phyloP scores from a whole-genome alignment of 352 stramenopile species.

The Globisporangium nagaii region DNA sequence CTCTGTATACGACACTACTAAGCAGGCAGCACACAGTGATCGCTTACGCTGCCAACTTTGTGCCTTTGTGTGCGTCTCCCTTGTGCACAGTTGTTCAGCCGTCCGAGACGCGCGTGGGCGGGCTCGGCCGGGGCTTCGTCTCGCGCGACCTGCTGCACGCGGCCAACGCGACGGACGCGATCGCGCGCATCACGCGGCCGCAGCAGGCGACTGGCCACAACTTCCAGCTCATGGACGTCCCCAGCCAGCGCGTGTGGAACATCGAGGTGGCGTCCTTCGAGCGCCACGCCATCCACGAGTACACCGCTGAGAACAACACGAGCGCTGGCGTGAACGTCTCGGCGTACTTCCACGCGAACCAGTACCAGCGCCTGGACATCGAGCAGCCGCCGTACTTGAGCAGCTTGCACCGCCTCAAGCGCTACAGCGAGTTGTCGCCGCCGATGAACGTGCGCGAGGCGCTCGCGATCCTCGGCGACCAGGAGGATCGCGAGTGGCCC shows the following conservation, averaged over 20 bases:
- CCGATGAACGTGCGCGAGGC: slow-evolving; percentile 37
- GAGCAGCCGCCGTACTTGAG: slow-evolving; percentile 58
- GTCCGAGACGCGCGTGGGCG: slow-evolving; percentile 45
- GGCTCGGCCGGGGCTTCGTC: slow-evolving; percentile 63
- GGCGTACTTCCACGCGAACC: slow-evolving; percentile 67
- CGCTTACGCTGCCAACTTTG: neutral
- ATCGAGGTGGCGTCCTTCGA: slow-evolving; percentile 64
- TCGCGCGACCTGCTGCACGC: slow-evolving; percentile 54
- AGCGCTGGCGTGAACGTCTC: slow-evolving; percentile 12
- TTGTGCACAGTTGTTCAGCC: slow-evolving; percentile 50
- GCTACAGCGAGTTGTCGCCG: slow-evolving; percentile 43
- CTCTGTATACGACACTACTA: neutral
- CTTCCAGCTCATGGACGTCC: slow-evolving; percentile 73
- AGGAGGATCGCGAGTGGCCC: slow-evolving; percentile 48
- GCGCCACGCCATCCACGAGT: slow-evolving; percentile 43
- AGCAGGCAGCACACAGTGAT: neutral
- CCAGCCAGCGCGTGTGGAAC: slow-evolving; percentile 43
- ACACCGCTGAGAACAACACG: neutral
- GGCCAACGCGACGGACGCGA: slow-evolving; percentile 34
- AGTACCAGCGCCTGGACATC: slow-evolving; percentile 66
- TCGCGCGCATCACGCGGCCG: slow-evolving; percentile 40
- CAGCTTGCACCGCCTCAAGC: slow-evolving; percentile 55
- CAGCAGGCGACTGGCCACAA: slow-evolving; percentile 65
- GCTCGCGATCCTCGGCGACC: slow-evolving; percentile 57
- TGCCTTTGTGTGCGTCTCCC: neutral